Evolutionary conservation across 2,329 filamentous ascomycete genomes (phyloP), one percentile per base, ranked within the genome.

Genomic region (Talaromyces sp.): DNA sequence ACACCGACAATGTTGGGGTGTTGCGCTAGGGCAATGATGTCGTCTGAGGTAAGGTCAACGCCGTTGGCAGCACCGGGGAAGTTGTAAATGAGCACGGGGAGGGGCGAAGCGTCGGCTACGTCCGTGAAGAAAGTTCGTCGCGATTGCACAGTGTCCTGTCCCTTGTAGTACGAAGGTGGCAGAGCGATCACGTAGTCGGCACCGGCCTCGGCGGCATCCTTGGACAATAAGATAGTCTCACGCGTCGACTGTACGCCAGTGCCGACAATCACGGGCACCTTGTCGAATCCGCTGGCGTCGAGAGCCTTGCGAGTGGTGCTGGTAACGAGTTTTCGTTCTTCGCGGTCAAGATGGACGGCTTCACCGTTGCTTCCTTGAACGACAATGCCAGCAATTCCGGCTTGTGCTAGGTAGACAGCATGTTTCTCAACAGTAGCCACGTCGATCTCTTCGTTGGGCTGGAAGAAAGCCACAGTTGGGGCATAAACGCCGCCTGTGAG

Each of bases 361-460:
- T 95, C 91, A 68, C 90, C 90, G 71, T 94, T 94, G 71, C 88
- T 91, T 54, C 90, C 90, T 73, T 92, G 90, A 10, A 88, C 90
- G 56, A 89, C 88, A 54, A 94, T 82, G 23, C 90, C 89, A 16
- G 87, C 84, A 50, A 93, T 85, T 65, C 90, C 90, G 31, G 88
- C 85, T 61, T 83, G 74, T 54, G 89, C 90, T n/a, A 94, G 85
- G 68, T 87, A 85, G 58, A 90, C 83, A 42, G 89, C 86, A 65
- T 81, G 76, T 57, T 79, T 82, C 56, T 83, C 81, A 62, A 87
- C 87, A 44, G 86, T 84, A 40, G 79, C 75, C 12, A 83, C 79
- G 70, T 92, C 89, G 60, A 92, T 77, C 72, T 92, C 89, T 54
- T 77, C 78, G 27, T 79, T 80, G 1, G 81, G 75, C 60, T 89